A percentile compares a stretch with the other conserved stretches of the same genome.
These are phyloP conservation scores for Aspergillus campestris DNA, from an alignment of 495 filamentous ascomycete genomes.

Conservation along the genomic window DNA sequence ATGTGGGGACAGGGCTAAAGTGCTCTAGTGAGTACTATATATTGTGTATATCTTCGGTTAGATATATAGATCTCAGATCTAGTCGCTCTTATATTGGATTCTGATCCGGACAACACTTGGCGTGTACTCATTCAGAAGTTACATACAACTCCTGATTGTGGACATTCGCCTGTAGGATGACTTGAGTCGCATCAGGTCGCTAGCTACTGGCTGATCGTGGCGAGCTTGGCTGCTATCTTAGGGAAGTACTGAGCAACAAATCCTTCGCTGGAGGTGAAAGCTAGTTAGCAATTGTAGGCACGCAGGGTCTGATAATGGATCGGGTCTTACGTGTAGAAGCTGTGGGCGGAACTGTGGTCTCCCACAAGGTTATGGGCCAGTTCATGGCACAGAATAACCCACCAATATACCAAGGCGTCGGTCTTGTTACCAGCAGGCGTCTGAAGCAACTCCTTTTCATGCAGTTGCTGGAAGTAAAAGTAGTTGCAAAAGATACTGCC, in stretches of 20 bases:
- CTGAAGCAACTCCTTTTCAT: constrained; percentile 43
- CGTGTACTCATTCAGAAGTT: no score
- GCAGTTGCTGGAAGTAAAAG: constrained; percentile 74
- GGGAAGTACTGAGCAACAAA: constrained; percentile 48
- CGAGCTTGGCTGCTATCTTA: constrained; percentile 35
- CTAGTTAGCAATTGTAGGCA: constrained; percentile 6
- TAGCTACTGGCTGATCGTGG: constrained; percentile 2
- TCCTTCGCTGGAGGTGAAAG: constrained; percentile 22
- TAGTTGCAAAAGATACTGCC: constrained; percentile 93
- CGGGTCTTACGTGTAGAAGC: constrained; percentile 54
- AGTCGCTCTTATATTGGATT: background rate
- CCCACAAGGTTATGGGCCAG: constrained; percentile 85
- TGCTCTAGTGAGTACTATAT: no score
- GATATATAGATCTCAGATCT: no score
- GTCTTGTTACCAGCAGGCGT: constrained; percentile 35
- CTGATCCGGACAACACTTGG: background rate
- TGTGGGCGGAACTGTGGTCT: constrained; percentile 73
- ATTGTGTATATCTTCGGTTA: no score
- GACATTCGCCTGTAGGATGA: no score
- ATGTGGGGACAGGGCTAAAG: no score
- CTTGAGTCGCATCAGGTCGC: background rate
- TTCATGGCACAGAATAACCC: constrained; percentile 84
- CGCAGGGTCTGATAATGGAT: no score
- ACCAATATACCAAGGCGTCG: constrained; percentile 82
- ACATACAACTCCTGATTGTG: no score